These are phyloP conservation scores for Rosellinia necatrix DNA, from an alignment of 2,329 filamentous ascomycete genomes.

Conservation along the genomic window DNA sequence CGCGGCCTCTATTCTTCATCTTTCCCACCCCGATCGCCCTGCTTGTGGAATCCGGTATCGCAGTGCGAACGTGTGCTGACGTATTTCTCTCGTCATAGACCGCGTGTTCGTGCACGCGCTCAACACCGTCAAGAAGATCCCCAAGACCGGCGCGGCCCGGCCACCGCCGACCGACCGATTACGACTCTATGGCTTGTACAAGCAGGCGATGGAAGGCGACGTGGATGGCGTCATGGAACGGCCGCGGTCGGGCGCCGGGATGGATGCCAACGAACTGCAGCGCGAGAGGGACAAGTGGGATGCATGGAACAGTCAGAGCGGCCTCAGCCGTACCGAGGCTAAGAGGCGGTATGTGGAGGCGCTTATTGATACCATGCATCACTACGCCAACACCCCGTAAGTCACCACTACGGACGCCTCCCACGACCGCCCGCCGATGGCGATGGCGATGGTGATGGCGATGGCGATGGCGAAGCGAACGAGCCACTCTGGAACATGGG, in stretches of 20 bases:
- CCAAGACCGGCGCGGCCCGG: slow-evolving; percentile 86
- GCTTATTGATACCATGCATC: slow-evolving; percentile 95
- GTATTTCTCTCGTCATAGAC: slow-evolving; percentile 58
- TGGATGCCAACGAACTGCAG: slow-evolving; percentile 58
- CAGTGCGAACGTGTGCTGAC: slow-evolving; percentile 14
- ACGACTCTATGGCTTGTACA: slow-evolving; percentile 96
- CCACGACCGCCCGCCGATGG: background rate
- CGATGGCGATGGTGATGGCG: no score
- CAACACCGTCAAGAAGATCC: slow-evolving; percentile 97
- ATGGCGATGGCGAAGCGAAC: background rate
- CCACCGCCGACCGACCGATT: slow-evolving; percentile 85
- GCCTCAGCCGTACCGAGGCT: slow-evolving; percentile 84
- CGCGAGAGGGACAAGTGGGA: slow-evolving; percentile 79
- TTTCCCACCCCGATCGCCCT: background rate
- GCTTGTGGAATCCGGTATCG: background rate
- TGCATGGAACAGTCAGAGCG: slow-evolving; percentile 89
- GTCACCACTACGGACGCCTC: slow-evolving; percentile 35
- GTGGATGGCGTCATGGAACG: slow-evolving; percentile 92
- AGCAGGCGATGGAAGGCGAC: slow-evolving; percentile 98
- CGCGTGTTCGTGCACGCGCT: slow-evolving; percentile 98
- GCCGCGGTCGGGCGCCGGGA: slow-evolving; percentile 59
- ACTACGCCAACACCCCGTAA: slow-evolving; percentile 84
- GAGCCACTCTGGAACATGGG: background rate
- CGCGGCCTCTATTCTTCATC: background rate
- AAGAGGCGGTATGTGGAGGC: slow-evolving; percentile 94